phyloP scores from a whole-genome alignment of 345 rosid species.

The Boechera divaricarpa region DNA sequence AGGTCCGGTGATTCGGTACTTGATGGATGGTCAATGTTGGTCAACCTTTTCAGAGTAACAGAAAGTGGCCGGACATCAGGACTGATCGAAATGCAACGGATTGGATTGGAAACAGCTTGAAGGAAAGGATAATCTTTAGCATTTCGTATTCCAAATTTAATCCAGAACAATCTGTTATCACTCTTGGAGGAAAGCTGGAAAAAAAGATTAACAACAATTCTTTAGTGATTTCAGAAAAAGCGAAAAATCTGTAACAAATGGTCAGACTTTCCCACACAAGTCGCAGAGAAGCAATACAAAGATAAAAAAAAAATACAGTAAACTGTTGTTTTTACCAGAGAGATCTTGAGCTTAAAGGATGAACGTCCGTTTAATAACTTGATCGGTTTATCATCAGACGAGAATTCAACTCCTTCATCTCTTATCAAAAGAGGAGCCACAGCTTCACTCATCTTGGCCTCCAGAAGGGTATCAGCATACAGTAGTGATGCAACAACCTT shows the following conservation, averaged over 20 bases:
- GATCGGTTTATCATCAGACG: constrained; percentile 58
- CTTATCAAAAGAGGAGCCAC: constrained; percentile 71
- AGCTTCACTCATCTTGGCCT: constrained; percentile 59
- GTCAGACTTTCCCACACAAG: constrained; percentile 12
- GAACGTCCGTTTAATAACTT: constrained; percentile 64
- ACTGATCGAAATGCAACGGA: constrained; percentile 65
- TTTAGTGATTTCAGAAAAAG: background rate
- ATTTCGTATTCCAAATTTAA: constrained; percentile 60
- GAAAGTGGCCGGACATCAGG: constrained; percentile 53
- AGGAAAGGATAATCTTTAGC: constrained; percentile 67
- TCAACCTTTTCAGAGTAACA: constrained; percentile 54
- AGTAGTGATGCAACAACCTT: constrained; percentile 72
- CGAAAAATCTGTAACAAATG: background rate
- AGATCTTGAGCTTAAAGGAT: constrained; percentile 74
- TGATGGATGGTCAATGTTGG: constrained; percentile 44
- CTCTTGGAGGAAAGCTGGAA: constrained; percentile 77
- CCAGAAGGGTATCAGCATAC: constrained; percentile 68
- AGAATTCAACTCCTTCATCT: constrained; percentile 74
- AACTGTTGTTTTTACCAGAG: constrained; percentile 56
- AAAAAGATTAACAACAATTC: background rate
- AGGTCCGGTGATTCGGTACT: constrained; percentile 51
- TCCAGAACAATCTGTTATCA: constrained; percentile 67
- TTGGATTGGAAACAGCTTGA: constrained; percentile 58
- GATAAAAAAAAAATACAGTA: background rate
- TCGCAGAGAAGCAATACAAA: background rate